Percentiles rank a stretch among this genome's conserved stretches.
Conservation (phyloP, 192 early-diverging fungal genomes). For the Umbelopsis vinacea region DNA sequence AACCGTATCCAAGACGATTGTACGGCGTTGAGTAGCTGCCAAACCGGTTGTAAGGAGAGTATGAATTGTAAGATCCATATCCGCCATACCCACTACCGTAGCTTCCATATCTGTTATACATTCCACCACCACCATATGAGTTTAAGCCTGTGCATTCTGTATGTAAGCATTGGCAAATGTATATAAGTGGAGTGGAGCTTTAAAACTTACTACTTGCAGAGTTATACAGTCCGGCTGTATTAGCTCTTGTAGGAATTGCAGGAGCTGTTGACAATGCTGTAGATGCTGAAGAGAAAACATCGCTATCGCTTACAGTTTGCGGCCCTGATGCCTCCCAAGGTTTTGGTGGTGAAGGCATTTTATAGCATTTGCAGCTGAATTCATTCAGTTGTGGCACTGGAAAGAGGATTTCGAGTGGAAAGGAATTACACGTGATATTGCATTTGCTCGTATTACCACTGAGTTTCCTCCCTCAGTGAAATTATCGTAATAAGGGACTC, state of each 20-base stretch:
- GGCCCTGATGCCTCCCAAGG: slow-evolving; percentile 66
- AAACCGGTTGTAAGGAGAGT: slow-evolving; percentile 42
- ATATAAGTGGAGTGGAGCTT: background rate
- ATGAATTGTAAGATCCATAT: slow-evolving; percentile 43
- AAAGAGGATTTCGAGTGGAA: no score
- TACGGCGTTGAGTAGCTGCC: slow-evolving; percentile 42
- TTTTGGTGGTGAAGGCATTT: slow-evolving; percentile 60
- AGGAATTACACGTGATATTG: no score
- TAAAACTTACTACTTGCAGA: slow-evolving; percentile 23
- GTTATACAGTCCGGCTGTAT: slow-evolving; percentile 22
- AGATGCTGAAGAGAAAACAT: slow-evolving; percentile 34
- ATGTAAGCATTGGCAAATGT: slow-evolving; percentile 28
- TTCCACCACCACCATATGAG: slow-evolving; percentile 28
- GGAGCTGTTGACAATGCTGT: slow-evolving; percentile 32
- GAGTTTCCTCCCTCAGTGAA: no score
- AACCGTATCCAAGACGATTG: slow-evolving; percentile 48
- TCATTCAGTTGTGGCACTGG: no score
- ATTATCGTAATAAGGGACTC: no score
- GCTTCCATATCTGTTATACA: slow-evolving; percentile 26
- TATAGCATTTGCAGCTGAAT: background rate
- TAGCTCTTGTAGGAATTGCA: slow-evolving; percentile 44
- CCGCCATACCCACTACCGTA: slow-evolving; percentile 53
- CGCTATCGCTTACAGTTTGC: slow-evolving; percentile 30
- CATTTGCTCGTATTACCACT: no score
- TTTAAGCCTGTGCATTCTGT: background rate